Evolutionary conservation across 2,329 filamentous ascomycete species (phyloP), one percentile per base, ranked within the genome.

Genomic region (Exophiala lecanii-corni): DNA sequence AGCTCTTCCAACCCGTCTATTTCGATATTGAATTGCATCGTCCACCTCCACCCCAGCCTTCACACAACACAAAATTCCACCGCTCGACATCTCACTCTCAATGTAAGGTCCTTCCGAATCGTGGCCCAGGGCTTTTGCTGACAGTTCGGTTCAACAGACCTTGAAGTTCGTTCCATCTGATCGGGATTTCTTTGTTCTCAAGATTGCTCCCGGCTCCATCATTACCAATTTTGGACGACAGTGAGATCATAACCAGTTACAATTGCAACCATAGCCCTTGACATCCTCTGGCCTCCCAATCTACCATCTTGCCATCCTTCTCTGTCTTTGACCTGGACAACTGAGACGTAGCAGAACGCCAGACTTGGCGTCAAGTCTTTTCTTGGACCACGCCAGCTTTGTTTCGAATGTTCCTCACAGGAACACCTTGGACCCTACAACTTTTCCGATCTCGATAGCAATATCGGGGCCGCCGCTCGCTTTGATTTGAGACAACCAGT

Each of bases 401-500:
- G 6, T 19, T 35, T 52, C 50, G 47, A 41, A 50, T 52, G 47
- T 43, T 35, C 35, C 21, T 36, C 46, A 41, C 31, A 41, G 37
- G 31, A 45, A 45, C 43, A 21, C 39, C 32, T 20, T 30, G 37
- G 30, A 39, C 32, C 12, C 26, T 30, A 23, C 28, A 41, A 26
- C 33, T 32, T 25, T 23, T 44, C 41, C 30, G 30, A 47, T 39
- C 49, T 42, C 50, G 43, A 50, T 53, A 55, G 36, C 45, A 26
- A 46, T 37, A 15, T 44, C 39, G 59, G 51, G 59, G 49, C 59
- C 55, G 61, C 67, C 65, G 54, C 60, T 69, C 62, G 62, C 66
- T 69, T 62, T 66, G 63, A 55, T 68, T 64, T 66, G 60, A 63
- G 64, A 62, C 57, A 57, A 55, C 51, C 57, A 50, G 43, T 51